Evolutionary conservation across 331 rosid species (phyloP).

Genomic region (Ulmus americana): DNA sequence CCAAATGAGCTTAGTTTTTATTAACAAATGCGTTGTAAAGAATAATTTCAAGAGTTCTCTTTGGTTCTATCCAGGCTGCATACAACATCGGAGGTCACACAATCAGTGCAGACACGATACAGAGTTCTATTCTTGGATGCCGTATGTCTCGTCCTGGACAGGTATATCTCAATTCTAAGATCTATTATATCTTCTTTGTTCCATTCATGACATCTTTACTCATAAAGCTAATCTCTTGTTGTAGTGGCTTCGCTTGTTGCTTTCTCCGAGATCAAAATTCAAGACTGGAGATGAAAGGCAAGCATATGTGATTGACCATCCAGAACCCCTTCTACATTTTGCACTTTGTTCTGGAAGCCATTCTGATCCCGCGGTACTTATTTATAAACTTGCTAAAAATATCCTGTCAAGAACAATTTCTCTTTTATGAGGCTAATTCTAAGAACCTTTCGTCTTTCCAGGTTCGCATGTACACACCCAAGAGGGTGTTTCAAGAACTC

Average conservation of each 20-base stretch:
- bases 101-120: constrained; percentile 79
- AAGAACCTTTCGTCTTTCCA: constrained; percentile 13
- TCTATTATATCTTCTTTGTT: neutral
- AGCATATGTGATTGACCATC: constrained; percentile 52
- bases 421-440: neutral
- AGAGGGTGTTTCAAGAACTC: constrained; percentile 69
- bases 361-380: constrained; percentile 89
- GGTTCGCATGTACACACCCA: constrained; percentile 84
- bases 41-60: neutral
- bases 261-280: constrained; percentile 61
- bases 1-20: neutral
- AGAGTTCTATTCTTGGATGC: constrained; percentile 71
- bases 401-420: neutral
- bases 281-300: constrained; percentile 59
- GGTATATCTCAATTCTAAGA: constrained; percentile 38
- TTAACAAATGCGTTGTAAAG: no score
- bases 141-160: constrained; percentile 89
- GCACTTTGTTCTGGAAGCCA: constrained; percentile 95
- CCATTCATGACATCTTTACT: constrained; percentile 6
- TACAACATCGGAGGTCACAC: constrained; percentile 87
- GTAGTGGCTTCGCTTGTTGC: constrained; percentile 88
- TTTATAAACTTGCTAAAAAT: neutral
- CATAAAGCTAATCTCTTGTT: constrained; percentile 12
- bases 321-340: constrained; percentile 83
- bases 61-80: constrained; percentile 64